Conservation (phyloP, 2,329 filamentous ascomycete genomes). For the Microdochium nivale region DNA sequence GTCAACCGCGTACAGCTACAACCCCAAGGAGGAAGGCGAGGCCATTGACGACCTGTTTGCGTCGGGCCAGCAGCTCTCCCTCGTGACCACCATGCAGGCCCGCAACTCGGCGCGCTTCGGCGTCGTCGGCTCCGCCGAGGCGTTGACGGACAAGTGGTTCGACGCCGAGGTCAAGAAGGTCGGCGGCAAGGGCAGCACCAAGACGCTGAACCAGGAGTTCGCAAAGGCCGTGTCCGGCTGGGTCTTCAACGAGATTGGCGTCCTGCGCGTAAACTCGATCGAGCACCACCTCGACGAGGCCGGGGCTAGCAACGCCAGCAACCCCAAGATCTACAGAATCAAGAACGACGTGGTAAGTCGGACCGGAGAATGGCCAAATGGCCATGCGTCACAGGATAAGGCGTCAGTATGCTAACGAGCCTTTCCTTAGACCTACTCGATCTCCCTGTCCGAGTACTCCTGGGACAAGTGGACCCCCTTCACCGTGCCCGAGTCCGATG, state of each 20-base stretch:
- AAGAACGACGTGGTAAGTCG: constrained; percentile 93
- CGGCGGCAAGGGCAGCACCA: constrained; percentile 38
- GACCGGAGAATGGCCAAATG: too few species aligned
- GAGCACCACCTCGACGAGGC: constrained; percentile 64
- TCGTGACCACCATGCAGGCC: constrained; percentile 83
- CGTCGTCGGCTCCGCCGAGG: constrained; percentile 76
- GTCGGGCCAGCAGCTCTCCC: constrained; percentile 70
- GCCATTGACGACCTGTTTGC: constrained; percentile 75
- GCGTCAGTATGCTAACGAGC: neutral
- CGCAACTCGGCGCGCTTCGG: constrained; percentile 88
- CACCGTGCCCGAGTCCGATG: constrained; percentile 58
- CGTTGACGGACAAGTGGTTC: constrained; percentile 85
- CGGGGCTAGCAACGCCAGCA: constrained; percentile 48
- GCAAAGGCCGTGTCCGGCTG: constrained; percentile 80
- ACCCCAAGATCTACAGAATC: constrained; percentile 86
- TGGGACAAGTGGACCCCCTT: constrained; percentile 71
- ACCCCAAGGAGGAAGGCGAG: constrained; percentile 75
- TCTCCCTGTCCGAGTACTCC: constrained; percentile 80
- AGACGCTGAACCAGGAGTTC: constrained; percentile 76
- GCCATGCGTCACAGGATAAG: too few species aligned
- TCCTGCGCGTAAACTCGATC: constrained; percentile 75
- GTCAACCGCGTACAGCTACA: constrained; percentile 84
- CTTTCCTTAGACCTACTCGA: constrained; percentile 60
- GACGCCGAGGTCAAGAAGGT: constrained; percentile 65
- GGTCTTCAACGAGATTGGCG: constrained; percentile 91